These are phyloP conservation scores for Mycosarcoma maydis DNA, from an alignment of 1,284 basidiomycete species.

Conservation along the genomic window DNA sequence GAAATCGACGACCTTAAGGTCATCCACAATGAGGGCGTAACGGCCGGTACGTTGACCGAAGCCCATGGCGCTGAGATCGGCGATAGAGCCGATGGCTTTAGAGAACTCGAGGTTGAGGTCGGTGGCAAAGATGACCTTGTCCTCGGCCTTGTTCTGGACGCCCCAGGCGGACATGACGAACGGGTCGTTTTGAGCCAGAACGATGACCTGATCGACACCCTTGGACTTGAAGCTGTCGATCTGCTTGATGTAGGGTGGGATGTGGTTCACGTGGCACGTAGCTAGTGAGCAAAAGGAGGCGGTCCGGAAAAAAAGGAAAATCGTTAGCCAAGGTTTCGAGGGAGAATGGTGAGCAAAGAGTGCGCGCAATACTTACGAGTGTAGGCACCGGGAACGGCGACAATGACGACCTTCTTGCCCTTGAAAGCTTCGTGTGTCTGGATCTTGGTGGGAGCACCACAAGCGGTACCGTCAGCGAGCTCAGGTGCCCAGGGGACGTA, in stretches of 20 bases:
- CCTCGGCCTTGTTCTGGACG: conserved; percentile 74
- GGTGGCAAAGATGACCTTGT: conserved; percentile 77
- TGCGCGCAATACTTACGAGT: conserved; percentile 27
- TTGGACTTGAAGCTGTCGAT: conserved; percentile 77
- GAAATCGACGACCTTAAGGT: conserved; percentile 71
- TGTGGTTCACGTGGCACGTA: conserved; percentile 67
- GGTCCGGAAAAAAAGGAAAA: neutral
- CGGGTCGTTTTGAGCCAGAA: conserved; percentile 65
- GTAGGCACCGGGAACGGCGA: conserved; percentile 79
- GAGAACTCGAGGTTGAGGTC: conserved; percentile 77
- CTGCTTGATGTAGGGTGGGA: conserved; percentile 76
- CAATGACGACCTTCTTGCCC: conserved; percentile 82
- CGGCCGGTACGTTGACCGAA: conserved; percentile 77
- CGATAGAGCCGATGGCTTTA: conserved; percentile 72
- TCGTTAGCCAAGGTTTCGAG: neutral
- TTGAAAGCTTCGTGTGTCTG: conserved; percentile 75
- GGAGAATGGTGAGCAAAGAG: neutral
- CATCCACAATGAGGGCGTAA: conserved; percentile 77
- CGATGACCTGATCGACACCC: conserved; percentile 75
- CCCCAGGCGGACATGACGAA: conserved; percentile 73
- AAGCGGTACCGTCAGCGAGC: conserved; percentile 72
- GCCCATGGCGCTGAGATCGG: conserved; percentile 73
- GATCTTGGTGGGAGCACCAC: conserved; percentile 66
- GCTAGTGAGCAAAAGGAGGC: conserved; percentile 15
- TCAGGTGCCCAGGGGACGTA: conserved; percentile 76